Percentiles rank a stretch among this genome's conserved stretches.
Conservation (phyloP, 1,284 basidiomycete species). For the Ustilago curta region DNA sequence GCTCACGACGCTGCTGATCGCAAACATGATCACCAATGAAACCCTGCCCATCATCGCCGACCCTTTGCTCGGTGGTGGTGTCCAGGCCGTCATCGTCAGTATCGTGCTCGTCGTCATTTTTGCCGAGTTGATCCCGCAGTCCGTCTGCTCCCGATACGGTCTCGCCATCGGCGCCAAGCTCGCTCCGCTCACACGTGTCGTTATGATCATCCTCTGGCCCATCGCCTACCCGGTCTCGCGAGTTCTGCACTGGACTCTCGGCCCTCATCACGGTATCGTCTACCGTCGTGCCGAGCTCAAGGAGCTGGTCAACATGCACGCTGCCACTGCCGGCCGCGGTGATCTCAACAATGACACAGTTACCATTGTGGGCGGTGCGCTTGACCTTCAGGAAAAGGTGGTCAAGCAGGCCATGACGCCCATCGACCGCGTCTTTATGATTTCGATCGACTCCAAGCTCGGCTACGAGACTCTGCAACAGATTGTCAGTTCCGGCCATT, state of each 20-base stretch:
- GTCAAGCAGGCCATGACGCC: conserved; percentile 84
- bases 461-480: conserved; percentile 81
- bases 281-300: conserved; percentile 74
- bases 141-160: conserved; percentile 70
- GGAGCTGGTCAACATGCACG: conserved; percentile 80
- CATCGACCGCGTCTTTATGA: conserved; percentile 78
- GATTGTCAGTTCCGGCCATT: conserved; percentile 83
- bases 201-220: conserved; percentile 68
- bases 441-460: conserved; percentile 81
- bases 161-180: conserved; percentile 68
- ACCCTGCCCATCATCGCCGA: conserved; percentile 90
- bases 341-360: conserved; percentile 81
- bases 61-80: conserved; percentile 84
- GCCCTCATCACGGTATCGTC: conserved; percentile 68
- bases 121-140: conserved; percentile 86
- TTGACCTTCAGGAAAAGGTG: conserved; percentile 79
- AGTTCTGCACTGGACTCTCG: conserved; percentile 67
- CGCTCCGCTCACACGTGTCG: conserved; percentile 63
- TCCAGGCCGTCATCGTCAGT: conserved; percentile 73
- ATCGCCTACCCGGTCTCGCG: conserved; percentile 69
- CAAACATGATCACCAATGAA: conserved; percentile 69
- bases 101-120: conserved; percentile 74
- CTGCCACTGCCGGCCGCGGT: conserved; percentile 73
- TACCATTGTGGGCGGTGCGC: conserved; percentile 79
- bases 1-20: conserved; percentile 67